A percentile compares a stretch with the other conserved stretches of the same genome.
Conservation (phyloP, 2,329 filamentous ascomycete species). For the Ampelomyces quisqualis region DNA sequence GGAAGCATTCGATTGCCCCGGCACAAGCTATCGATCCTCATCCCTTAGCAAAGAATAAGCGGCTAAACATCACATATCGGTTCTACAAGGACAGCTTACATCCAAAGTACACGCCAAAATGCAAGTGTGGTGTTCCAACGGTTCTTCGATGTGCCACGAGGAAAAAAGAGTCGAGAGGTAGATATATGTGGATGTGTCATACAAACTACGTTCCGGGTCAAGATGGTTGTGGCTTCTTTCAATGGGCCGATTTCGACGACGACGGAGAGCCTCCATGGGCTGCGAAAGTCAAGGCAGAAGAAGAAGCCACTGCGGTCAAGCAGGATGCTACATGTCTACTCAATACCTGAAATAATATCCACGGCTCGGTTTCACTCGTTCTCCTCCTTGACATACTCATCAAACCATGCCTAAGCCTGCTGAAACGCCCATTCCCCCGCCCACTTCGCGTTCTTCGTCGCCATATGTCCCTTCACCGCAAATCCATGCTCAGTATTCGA, state of each 20-base stretch:
- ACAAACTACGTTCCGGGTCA: slow-evolving; percentile 68
- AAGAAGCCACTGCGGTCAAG: neutral
- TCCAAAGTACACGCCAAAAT: slow-evolving; percentile 74
- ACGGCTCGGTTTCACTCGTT: no score
- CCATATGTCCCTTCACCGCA: slow-evolving; percentile 65
- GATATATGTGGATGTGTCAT: slow-evolving; percentile 95
- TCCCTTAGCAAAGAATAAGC: slow-evolving; percentile 72
- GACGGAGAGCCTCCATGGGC: slow-evolving; percentile 76
- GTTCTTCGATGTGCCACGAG: slow-evolving; percentile 76
- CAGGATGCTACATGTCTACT: neutral
- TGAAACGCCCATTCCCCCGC: slow-evolving; percentile 80
- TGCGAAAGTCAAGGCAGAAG: slow-evolving; percentile 1
- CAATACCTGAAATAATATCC: neutral
- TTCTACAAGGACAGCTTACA: slow-evolving; percentile 78
- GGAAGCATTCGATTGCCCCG: slow-evolving; percentile 85
- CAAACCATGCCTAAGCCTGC: slow-evolving; percentile 78
- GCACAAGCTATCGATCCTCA: slow-evolving; percentile 79
- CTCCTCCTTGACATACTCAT: slow-evolving; percentile 56
- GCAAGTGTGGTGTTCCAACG: slow-evolving; percentile 68
- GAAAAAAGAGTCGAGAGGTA: slow-evolving; percentile 72
- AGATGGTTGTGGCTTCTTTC: slow-evolving; percentile 46
- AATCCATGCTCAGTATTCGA: slow-evolving; percentile 74
- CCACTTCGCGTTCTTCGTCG: slow-evolving; percentile 60
- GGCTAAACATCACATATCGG: slow-evolving; percentile 94
- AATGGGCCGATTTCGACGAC: slow-evolving; percentile 52